A percentile compares a stretch with the other conserved stretches of the same genome.
Evolutionary conservation across 2,329 filamentous ascomycete genomes (phyloP).

Genomic region (Fusarium brachygibbosum): DNA sequence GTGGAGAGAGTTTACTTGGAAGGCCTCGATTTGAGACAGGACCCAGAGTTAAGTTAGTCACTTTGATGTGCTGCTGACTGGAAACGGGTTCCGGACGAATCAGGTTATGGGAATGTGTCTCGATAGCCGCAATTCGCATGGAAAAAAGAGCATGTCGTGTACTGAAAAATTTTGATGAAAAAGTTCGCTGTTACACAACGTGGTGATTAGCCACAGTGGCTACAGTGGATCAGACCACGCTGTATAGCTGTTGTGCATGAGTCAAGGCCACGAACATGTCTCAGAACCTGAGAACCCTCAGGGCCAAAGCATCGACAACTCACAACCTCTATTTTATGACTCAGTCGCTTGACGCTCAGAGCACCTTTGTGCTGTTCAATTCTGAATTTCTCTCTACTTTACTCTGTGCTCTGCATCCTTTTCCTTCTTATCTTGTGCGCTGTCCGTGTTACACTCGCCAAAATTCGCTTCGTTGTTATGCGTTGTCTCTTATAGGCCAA

Average conservation of each 20-base stretch:
- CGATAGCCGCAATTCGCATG: slow-evolving; percentile 30
- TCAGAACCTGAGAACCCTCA: neutral
- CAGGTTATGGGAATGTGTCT: slow-evolving; percentile 12
- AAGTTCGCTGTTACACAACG: slow-evolving; percentile 19
- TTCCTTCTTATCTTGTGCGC: slow-evolving; percentile 8
- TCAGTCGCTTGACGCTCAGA: neutral
- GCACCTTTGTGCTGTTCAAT: neutral
- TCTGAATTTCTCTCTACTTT: neutral
- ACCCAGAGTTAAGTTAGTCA: slow-evolving; percentile 19
- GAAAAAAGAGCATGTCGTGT: neutral
- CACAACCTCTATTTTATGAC: neutral
- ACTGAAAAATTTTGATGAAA: slow-evolving; percentile 1
- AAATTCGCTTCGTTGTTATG: slow-evolving; percentile 8
- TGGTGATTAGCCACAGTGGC: slow-evolving; percentile 10
- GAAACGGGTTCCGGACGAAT: slow-evolving; percentile 18
- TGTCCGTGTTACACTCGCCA: slow-evolving; percentile 30
- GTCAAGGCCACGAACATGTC: slow-evolving; percentile 23
- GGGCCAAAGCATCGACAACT: slow-evolving; percentile 1
- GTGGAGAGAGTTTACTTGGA: slow-evolving; percentile 31
- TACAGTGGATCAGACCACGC: slow-evolving; percentile 19
- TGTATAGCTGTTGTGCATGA: slow-evolving; percentile 18
- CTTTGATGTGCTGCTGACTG: slow-evolving; percentile 4
- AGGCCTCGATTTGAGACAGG: slow-evolving; percentile 33
- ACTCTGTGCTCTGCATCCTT: neutral
- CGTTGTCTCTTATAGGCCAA: slow-evolving; percentile 6